Percentiles rank a stretch among this genome's conserved stretches.
phyloP scores from a whole-genome alignment of 495 filamentous ascomycete genomes.

The Sabuloglossum arenarium region DNA sequence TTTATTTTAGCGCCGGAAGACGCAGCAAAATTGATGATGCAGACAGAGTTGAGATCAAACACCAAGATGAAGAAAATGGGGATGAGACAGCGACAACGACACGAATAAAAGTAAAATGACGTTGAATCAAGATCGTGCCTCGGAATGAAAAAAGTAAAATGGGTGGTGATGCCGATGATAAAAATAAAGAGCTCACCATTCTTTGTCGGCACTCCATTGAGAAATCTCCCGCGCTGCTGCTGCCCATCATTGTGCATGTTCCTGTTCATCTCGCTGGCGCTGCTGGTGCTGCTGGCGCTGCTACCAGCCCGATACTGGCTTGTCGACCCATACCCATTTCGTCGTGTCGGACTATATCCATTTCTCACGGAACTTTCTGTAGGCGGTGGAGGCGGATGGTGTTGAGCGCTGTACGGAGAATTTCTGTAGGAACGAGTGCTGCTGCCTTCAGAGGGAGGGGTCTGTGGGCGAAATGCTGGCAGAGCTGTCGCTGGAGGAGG shows the following conservation, averaged over 20 bases:
- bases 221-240: not conserved
- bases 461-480: not conserved
- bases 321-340: not conserved
- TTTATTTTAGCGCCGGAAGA: not conserved
- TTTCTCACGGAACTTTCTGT: not conserved
- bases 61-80: not conserved
- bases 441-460: not conserved
- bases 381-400: not conserved
- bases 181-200: not conserved
- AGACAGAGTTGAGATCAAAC: too few species aligned
- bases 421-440: not conserved
- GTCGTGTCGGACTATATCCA: not conserved
- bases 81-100: not conserved
- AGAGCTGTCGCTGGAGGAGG: not conserved
- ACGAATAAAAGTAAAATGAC: not conserved
- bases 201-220: not conserved
- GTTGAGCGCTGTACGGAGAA: not conserved
- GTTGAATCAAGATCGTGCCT: not conserved
- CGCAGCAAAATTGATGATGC: not conserved
- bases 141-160: not conserved
- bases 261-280: not conserved
- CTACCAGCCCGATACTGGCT: not conserved
- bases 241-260: not conserved
- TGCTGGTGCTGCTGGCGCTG: not conserved
- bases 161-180: not conserved